Base-by-base conservation (phyloP, 306 rosid genomes). In the Geum urbanum region DNA sequence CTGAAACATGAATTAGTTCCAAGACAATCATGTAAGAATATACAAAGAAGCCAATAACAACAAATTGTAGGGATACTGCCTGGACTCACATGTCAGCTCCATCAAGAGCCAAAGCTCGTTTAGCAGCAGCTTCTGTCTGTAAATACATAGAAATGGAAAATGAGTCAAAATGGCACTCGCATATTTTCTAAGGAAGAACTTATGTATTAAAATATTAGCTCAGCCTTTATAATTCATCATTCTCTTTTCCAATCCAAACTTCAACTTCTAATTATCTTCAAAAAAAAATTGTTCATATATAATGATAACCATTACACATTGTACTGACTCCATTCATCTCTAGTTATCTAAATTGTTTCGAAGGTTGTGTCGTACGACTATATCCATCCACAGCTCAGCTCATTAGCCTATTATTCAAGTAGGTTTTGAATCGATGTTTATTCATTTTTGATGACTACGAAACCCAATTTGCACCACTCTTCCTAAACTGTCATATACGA, bases 71-170 rank as follows among this genome's bases (percentile, higher is more conserved):
- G 73, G 69, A 69, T 63, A 71, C 39, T 67, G 63, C 12, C 20
- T 12, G 67, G 50, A 86, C 96, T 94, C 63, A 94, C 99, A 94
- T 94, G 83, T 94, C 97, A 69, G 96, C 78, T 76, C 97, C 99
- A 65, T 94, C 91, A 63, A 87, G 79, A 63, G 95, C 92, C 94
- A 91, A 78, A 53, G 97, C 97, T 70, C 96, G 84, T 81, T 89
- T 91, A 1, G 95, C 92, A 7, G 99, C 99, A 62, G 96, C 92
- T 79, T 87, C 96, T 2, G 97, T 94, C 99, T 94, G 87, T 57
- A 77, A 49, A 72, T 73, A 60, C 18, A 53, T 77, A n/a, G 62
- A 37, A 74, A 20, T 9, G 24, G 66, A 58, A 59, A 72, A 40
- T 76, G 83, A 69, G 64, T 18, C 22, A 66, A 41, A 41, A 47